Conservation (phyloP, 1,284 basidiomycete genomes). For the Macrocystidia cucumis region DNA sequence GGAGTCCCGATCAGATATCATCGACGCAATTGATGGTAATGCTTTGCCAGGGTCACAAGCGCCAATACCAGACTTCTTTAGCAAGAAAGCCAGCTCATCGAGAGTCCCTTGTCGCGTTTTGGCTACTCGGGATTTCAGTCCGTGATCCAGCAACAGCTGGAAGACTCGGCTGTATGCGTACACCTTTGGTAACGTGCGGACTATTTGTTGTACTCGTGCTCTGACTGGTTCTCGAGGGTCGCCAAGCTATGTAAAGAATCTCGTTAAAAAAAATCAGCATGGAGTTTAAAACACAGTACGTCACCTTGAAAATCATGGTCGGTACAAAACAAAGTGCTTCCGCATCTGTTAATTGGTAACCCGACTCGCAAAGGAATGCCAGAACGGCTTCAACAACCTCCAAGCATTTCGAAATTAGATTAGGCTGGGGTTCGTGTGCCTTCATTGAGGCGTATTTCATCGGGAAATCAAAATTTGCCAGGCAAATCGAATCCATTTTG, state of each 20-base stretch:
- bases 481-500: slow-evolving; percentile 56
- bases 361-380: slow-evolving; percentile 60
- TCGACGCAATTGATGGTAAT: slow-evolving; percentile 71
- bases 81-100: slow-evolving; percentile 72
- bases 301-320: slow-evolving; percentile 87
- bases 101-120: slow-evolving; percentile 84
- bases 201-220: slow-evolving; percentile 60
- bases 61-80: slow-evolving; percentile 79
- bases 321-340: slow-evolving; percentile 90
- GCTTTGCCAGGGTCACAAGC: slow-evolving; percentile 77
- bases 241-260: slow-evolving; percentile 47
- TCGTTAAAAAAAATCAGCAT: slow-evolving; percentile 6
- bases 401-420: slow-evolving; percentile 82
- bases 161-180: slow-evolving; percentile 91
- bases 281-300: slow-evolving; percentile 12
- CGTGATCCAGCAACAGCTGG: slow-evolving; percentile 79
- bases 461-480: slow-evolving; percentile 89
- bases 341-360: slow-evolving; percentile 80
- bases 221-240: slow-evolving; percentile 76
- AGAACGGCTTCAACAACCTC: slow-evolving; percentile 83
- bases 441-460: slow-evolving; percentile 94
- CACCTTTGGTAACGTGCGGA: slow-evolving; percentile 68
- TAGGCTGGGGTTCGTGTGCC: slow-evolving; percentile 90
- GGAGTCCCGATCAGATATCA: slow-evolving; percentile 87
- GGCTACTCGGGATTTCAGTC: slow-evolving; percentile 83